These are phyloP conservation scores for Telopea speciosissima DNA, from an alignment of 177 flowering plant species.

Conservation along the genomic window DNA sequence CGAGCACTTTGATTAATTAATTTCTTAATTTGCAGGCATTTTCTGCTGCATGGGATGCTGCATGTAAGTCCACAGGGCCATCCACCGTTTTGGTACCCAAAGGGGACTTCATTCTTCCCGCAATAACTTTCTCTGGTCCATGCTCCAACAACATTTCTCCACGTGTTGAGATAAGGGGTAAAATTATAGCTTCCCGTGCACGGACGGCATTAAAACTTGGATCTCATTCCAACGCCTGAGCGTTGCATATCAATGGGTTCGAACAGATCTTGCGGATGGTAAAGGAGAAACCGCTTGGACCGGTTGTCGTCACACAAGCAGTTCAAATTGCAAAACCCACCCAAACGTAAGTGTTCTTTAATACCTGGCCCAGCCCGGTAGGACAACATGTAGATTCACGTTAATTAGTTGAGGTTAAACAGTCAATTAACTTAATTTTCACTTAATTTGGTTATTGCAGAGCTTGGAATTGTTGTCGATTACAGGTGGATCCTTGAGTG, in stretches of 20 bases:
- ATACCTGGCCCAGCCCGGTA: too few relatives aligned
- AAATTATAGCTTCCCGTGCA: conserved; percentile 17
- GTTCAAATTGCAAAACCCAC: too few relatives aligned
- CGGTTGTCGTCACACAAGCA: too few relatives aligned
- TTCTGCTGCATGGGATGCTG: conserved; percentile 22
- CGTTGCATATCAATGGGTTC: conserved; percentile 6
- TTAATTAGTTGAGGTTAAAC: too few relatives aligned
- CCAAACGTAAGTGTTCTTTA: too few relatives aligned
- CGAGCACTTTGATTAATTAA: too few relatives aligned
- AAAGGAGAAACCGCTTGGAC: not conserved
- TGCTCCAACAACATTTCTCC: conserved; percentile 18
- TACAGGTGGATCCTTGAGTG: not conserved
- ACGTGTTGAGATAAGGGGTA: conserved; percentile 16
- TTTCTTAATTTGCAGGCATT: conserved; percentile 20
- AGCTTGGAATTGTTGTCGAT: not conserved
- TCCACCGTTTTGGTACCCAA: conserved; percentile 19
- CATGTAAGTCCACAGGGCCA: conserved; percentile 11
- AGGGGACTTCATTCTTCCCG: conserved; percentile 15
- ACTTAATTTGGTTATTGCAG: not conserved
- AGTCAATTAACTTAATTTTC: too few relatives aligned
- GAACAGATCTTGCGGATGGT: not conserved
- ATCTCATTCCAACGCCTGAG: conserved; percentile 17
- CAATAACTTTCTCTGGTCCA: conserved; percentile 20
- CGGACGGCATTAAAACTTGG: conserved; percentile 11
- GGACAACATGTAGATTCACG: too few relatives aligned